Evolutionary conservation across 31 red algal genomes (phyloP).

Genomic region (Asparagopsis taxiformis): DNA sequence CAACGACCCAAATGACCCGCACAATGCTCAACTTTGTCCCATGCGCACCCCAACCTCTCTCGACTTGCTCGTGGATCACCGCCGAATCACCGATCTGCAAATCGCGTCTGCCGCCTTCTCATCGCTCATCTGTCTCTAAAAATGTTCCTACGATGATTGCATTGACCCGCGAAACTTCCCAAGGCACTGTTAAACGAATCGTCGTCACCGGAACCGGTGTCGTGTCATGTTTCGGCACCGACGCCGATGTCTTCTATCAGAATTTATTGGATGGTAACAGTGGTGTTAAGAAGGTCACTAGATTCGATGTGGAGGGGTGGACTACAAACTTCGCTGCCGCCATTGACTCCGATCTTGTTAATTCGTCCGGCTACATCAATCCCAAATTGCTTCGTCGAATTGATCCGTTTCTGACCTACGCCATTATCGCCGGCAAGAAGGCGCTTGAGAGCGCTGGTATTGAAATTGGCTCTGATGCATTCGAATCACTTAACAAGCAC

Average conservation of each 20-base stretch:
- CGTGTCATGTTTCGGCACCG: conserved; percentile 92
- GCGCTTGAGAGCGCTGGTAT: conserved; percentile 82
- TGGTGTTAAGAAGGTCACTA: conserved; percentile 65
- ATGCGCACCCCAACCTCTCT: no score
- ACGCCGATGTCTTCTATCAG: conserved; percentile 81
- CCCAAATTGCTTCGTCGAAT: conserved; percentile 73
- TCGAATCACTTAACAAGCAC: conserved; percentile 65
- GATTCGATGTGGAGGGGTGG: conserved; percentile 69
- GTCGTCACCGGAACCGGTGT: conserved; percentile 95
- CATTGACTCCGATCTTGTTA: conserved; percentile 44
- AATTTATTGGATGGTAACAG: conserved; percentile 78
- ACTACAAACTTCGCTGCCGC: conserved; percentile 80
- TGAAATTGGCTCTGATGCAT: conserved; percentile 47
- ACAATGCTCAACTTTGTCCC: no score
- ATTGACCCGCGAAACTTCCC: conserved; percentile 31
- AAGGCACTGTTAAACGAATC: conserved; percentile 65
- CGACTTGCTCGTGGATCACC: no score
- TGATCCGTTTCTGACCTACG: conserved; percentile 80
- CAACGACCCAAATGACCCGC: no score
- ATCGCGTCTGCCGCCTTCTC: no score
- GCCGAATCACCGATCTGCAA: no score
- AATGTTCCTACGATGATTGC: conserved; percentile 19
- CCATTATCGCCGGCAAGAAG: conserved; percentile 82
- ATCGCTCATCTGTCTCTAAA: no score
- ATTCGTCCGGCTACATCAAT: conserved; percentile 63